Percentiles rank a stretch among this genome's conserved stretches.
These are phyloP conservation scores for Cinnamomum micranthum DNA, from an alignment of 164 flowering plant species.

Conservation along the genomic window DNA sequence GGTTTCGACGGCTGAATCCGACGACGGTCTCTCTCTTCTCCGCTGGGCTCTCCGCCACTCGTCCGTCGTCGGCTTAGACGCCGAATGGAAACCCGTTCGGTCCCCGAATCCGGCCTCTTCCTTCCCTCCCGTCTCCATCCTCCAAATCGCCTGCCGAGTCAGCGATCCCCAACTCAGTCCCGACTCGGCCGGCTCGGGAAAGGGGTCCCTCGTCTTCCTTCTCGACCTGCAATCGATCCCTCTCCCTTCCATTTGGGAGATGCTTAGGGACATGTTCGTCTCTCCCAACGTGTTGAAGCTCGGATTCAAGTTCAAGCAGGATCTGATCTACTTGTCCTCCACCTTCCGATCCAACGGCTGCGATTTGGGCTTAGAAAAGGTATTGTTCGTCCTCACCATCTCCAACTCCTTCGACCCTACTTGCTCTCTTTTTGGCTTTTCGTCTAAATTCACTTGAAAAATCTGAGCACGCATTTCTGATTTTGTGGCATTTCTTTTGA, in stretches of 20 bases:
- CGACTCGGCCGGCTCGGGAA: slow-evolving; percentile 13
- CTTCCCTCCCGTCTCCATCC: slow-evolving; percentile 72
- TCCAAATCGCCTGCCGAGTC: slow-evolving; percentile 78
- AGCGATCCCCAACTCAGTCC: not conserved
- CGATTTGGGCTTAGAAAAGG: slow-evolving; percentile 66
- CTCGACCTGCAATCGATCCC: slow-evolving; percentile 53
- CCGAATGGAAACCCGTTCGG: slow-evolving; percentile 86
- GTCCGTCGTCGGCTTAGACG: slow-evolving; percentile 71
- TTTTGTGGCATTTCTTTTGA: not conserved
- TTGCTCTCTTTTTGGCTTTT: not conserved
- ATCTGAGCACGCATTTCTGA: not conserved
- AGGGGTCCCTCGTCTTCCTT: slow-evolving; percentile 46
- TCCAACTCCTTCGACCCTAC: not conserved
- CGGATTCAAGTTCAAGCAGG: slow-evolving; percentile 89
- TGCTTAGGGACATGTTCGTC: slow-evolving; percentile 52
- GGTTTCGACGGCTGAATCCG: slow-evolving; percentile 56
- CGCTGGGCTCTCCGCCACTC: slow-evolving; percentile 47
- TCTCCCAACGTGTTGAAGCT: slow-evolving; percentile 63
- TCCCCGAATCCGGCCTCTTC: slow-evolving; percentile 20
- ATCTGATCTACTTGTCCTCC: slow-evolving; percentile 68
- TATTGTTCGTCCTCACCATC: slow-evolving; percentile 9
- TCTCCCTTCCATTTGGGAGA: slow-evolving; percentile 45
- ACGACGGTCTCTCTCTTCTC: slow-evolving; percentile 56
- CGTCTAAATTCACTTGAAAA: not conserved
- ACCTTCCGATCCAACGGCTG: slow-evolving; percentile 63